Percentiles rank a stretch among this genome's conserved stretches.
Evolutionary conservation across 1,139 yeast genomes (phyloP).

Genomic region (Candida sojae): DNA sequence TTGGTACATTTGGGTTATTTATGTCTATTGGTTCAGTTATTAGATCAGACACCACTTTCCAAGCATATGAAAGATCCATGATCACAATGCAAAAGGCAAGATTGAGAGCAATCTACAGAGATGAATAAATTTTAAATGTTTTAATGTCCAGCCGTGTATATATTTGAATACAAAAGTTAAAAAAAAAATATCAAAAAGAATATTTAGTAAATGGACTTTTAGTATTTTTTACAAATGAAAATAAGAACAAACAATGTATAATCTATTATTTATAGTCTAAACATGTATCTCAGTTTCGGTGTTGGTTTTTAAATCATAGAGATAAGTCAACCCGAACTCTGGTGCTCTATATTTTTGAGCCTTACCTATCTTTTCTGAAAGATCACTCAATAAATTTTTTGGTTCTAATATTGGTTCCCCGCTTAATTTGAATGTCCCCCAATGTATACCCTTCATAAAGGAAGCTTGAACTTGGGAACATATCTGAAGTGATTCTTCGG

Average conservation of each 20-base stretch:
- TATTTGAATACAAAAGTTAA: not conserved
- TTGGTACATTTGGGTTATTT: conserved; percentile 93
- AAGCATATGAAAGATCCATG: conserved; percentile 41
- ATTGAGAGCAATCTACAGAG: conserved; percentile 33
- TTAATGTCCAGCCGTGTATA: conserved; percentile 1
- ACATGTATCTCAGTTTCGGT: conserved; percentile 16
- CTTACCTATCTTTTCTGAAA: conserved; percentile 23
- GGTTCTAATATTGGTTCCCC: conserved; percentile 90
- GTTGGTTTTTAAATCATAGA: conserved; percentile 26
- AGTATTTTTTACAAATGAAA: not conserved
- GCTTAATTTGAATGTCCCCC: conserved; percentile 93
- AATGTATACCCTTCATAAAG: conserved; percentile 83
- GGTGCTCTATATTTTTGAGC: conserved; percentile 31
- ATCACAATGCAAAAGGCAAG: conserved; percentile 37
- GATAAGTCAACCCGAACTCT: conserved; percentile 45
- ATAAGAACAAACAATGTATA: not conserved
- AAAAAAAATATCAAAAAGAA: not conserved
- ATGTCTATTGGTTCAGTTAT: conserved; percentile 95
- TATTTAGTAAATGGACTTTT: not conserved
- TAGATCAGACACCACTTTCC: conserved; percentile 66
- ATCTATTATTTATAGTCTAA: conserved; percentile 6
- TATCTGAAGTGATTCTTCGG: conserved; percentile 71
- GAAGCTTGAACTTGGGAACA: conserved; percentile 62
- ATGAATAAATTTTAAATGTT: conserved; percentile 10
- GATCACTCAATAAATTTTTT: conserved; percentile 36